phyloP scores from a whole-genome alignment of 345 rosid species.

The Bretschneidera sinensis region DNA sequence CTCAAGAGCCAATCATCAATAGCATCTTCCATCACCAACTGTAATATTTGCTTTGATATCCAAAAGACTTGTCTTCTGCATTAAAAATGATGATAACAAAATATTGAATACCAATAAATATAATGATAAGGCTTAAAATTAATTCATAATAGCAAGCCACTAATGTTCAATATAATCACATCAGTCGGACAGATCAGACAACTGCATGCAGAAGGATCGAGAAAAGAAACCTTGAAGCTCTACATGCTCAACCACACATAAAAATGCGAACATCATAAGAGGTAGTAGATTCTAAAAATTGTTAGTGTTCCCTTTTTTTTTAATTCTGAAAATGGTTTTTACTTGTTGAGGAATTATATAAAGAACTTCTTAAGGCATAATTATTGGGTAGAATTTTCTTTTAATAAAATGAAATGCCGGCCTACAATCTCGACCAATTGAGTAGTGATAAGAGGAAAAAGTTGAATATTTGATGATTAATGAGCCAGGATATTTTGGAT shows the following conservation, averaged over 20 bases:
- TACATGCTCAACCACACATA: not conserved
- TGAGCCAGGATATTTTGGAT: not conserved
- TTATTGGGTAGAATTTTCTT: not conserved
- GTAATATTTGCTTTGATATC: slow-evolving; percentile 95
- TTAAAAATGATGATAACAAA: slow-evolving; percentile 15
- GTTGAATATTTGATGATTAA: no score
- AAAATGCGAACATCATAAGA: not conserved
- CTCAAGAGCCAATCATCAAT: slow-evolving; percentile 95
- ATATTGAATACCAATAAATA: slow-evolving; percentile 12
- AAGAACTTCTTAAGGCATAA: no score
- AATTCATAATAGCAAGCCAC: not conserved
- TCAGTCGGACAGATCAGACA: not conserved
- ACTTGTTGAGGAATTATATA: no score
- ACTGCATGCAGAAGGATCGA: not conserved
- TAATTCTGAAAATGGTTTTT: not conserved
- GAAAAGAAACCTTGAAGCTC: not conserved
- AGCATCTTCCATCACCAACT: slow-evolving; percentile 96
- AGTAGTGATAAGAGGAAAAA: no score
- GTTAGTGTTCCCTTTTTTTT: no score
- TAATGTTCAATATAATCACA: not conserved
- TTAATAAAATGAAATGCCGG: not conserved
- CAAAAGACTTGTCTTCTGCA: slow-evolving; percentile 95
- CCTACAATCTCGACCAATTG: not conserved
- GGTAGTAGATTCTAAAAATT: no score
- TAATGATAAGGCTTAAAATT: not conserved